These are phyloP conservation scores for Backusella morwellensis DNA, from an alignment of 192 early-diverging fungal species.

Conservation along the genomic window DNA sequence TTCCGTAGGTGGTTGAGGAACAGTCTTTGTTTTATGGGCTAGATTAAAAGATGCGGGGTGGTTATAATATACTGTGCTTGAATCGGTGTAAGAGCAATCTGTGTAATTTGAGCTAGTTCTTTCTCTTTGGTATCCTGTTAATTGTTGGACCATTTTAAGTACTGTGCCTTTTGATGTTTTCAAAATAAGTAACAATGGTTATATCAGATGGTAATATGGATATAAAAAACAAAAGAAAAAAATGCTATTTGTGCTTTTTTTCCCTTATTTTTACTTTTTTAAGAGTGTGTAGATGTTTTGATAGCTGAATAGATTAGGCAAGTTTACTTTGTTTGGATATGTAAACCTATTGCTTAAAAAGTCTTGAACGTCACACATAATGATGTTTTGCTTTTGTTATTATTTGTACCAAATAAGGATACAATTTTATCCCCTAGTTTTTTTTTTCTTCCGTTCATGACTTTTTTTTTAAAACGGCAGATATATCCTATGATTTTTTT, in stretches of 20 bases:
- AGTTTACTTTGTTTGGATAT: constrained; percentile 14
- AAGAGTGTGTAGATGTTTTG: background rate
- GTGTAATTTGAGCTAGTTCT: background rate
- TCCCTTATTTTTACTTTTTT: background rate
- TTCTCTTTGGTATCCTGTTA: background rate
- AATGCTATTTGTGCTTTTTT: background rate
- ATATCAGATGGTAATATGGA: background rate
- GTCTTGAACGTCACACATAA: background rate
- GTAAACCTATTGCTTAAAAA: constrained; percentile 10
- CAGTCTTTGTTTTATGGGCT: background rate
- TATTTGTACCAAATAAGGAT: background rate
- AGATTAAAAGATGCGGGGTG: background rate
- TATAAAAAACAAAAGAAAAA: background rate
- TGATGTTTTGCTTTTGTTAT: background rate
- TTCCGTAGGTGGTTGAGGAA: background rate
- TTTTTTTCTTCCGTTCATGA: background rate
- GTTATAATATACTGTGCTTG: background rate
- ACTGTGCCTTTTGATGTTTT: background rate
- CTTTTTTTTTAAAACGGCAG: background rate
- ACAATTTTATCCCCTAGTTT: background rate
- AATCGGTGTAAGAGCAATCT: background rate
- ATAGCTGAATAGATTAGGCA: background rate
- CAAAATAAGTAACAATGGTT: background rate
- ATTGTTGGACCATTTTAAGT: background rate
- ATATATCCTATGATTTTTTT: background rate